These are phyloP conservation scores for Sporothrix schenckii DNA, from an alignment of 2,329 filamentous ascomycete genomes.

Conservation along the genomic window DNA sequence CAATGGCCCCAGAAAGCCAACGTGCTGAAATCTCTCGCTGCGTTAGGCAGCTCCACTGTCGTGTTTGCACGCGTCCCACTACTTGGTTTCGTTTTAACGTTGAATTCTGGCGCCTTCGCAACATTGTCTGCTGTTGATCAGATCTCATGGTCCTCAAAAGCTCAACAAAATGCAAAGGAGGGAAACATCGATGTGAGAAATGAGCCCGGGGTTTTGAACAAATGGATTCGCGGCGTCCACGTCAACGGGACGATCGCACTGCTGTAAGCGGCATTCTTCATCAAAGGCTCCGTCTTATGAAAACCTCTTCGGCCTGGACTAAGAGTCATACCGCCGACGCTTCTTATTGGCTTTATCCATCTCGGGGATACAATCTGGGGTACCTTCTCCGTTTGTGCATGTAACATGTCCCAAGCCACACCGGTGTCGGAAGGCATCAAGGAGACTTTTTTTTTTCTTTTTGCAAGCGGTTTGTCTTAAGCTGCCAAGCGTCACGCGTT, in stretches of 20 bases:
- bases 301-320: constrained; percentile 8
- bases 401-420: constrained; percentile 21
- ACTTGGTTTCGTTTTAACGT: constrained; percentile 1
- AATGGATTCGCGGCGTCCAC: background rate
- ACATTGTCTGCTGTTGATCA: background rate
- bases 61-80: constrained; percentile 7
- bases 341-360: constrained; percentile 10
- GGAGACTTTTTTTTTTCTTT: too few relatives aligned
- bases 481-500: background rate
- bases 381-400: constrained; percentile 3
- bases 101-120: background rate
- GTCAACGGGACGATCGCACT: background rate
- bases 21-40: constrained; percentile 16
- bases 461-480: background rate
- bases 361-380: constrained; percentile 21
- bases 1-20: background rate
- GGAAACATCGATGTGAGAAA: background rate
- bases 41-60: constrained; percentile 23
- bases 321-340: constrained; percentile 16
- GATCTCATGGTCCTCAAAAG: background rate
- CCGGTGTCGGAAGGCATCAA: constrained; percentile 20
- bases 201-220: too few relatives aligned
- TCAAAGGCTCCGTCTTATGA: constrained; percentile 6
- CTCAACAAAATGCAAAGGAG: background rate
- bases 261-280: background rate